A percentile compares a stretch with the other conserved stretches of the same genome.
These are phyloP conservation scores for Sporobolomyces pararoseus DNA, from an alignment of 768 basidiomycete species.

Conservation along the genomic window DNA sequence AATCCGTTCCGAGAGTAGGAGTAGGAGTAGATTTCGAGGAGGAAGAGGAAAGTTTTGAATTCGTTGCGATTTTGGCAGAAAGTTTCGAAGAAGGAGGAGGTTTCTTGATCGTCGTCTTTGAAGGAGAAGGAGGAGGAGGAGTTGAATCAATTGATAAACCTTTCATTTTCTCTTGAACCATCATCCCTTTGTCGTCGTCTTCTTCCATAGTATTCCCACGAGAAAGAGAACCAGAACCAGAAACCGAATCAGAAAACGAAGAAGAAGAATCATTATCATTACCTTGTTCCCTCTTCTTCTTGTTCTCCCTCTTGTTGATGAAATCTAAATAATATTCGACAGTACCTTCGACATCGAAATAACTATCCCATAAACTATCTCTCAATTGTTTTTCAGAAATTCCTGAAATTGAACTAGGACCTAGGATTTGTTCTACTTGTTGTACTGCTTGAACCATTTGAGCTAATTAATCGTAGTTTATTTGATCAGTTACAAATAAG, in stretches of 20 bases:
- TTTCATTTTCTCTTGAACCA: neutral
- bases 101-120: neutral
- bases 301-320: conserved; percentile 60
- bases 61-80: conserved; percentile 37
- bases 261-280: conserved; percentile 53
- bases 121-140: neutral
- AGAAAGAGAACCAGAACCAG: neutral
- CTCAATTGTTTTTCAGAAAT: conserved; percentile 69
- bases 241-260: conserved; percentile 4
- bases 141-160: neutral
- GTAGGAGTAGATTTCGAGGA: neutral
- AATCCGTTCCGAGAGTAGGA: neutral
- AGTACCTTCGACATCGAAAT: conserved; percentile 76
- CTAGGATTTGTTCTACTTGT: conserved; percentile 65
- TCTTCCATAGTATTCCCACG: neutral
- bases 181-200: neutral
- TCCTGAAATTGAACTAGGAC: conserved; percentile 55
- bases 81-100: conserved; percentile 33
- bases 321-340: conserved; percentile 72
- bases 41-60: conserved; percentile 36
- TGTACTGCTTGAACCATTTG: conserved; percentile 69
- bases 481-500: too few species aligned
- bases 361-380: conserved; percentile 78
- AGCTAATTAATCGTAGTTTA: conserved; percentile 55
- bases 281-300: conserved; percentile 74